Conservation (phyloP, 2,329 filamentous ascomycete species). For the Scytalidium lignicola region DNA sequence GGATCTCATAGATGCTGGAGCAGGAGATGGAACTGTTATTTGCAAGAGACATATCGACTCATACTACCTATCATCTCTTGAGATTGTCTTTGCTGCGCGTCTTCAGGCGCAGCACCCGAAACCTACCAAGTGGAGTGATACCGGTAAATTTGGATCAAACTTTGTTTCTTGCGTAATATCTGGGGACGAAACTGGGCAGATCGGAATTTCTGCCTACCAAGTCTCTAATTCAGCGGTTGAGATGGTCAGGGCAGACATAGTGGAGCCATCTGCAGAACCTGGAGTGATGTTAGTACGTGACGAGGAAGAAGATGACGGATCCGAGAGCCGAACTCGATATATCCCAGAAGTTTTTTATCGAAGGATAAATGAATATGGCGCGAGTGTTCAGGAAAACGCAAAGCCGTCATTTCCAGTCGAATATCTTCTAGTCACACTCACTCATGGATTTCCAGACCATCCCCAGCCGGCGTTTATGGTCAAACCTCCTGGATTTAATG, state of each 20-base stretch:
- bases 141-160: slow-evolving; percentile 87
- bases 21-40: slow-evolving; percentile 76
- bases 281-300: slow-evolving; percentile 90
- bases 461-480: slow-evolving; percentile 72
- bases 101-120: slow-evolving; percentile 86
- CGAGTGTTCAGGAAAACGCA: slow-evolving; percentile 93
- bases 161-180: slow-evolving; percentile 95
- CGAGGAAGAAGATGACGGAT: slow-evolving; percentile 78
- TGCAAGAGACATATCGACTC: slow-evolving; percentile 97
- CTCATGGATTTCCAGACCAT: slow-evolving; percentile 86
- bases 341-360: slow-evolving; percentile 98
- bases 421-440: slow-evolving; percentile 91
- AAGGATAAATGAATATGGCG: slow-evolving; percentile 91
- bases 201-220: slow-evolving; percentile 87
- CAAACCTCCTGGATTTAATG: slow-evolving; percentile 63
- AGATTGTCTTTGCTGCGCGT: slow-evolving; percentile 83
- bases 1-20: slow-evolving; percentile 78
- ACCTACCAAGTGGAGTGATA: slow-evolving; percentile 94
- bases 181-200: slow-evolving; percentile 85
- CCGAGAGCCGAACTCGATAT: slow-evolving; percentile 68
- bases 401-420: slow-evolving; percentile 96
- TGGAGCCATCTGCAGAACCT: slow-evolving; percentile 92
- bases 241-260: slow-evolving; percentile 91
- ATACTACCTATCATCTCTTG: slow-evolving; percentile 87
- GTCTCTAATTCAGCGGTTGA: slow-evolving; percentile 93